Base-by-base conservation (phyloP, 1,284 basidiomycete species). In the Ganoderma meredithae region DNA sequence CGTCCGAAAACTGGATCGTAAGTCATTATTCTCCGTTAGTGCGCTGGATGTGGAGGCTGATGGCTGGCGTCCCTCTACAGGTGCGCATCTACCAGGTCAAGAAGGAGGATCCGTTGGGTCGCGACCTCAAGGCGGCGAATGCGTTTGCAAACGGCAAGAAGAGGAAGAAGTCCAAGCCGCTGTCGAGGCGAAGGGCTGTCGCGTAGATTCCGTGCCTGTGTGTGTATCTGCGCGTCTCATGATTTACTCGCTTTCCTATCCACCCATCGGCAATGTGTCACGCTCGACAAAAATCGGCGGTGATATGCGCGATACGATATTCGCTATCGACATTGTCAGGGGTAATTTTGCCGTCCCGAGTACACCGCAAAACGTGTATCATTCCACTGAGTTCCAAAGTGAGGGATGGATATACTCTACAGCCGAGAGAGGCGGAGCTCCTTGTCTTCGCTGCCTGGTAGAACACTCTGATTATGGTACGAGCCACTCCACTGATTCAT, bases 1-100 rank as follows among this genome's bases (percentile, higher is more conserved):
- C 96, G 1, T 95, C 95, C 10, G 96, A 98, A 83, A 98, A 98
- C 81, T 98, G 96, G 97, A 97, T 98, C 75, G 96, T 95, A 76
- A 80, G 91, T 81, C 63, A 53, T n/a, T 25, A 15, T 55, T 22
- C 60, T 19, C 6, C 7, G 33, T 39, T 36, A 12, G 19, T 13
- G 25, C n/a, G 39, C 3, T 31, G 19, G 53, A 9, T 31, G 43
- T n/a, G 25, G 49, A 31, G 17, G 47, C 65, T 72, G 15, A 69
- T 27, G 36, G 58, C 56, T 66, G 49, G 2, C 66, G 27, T 58
- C 61, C 17, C 64, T 41, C 17, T 63, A 41, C 74, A 93, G 90
- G 91, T 95, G 69, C 92, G 98, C 60, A 98, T 99, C 78, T 99
- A 96, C 79, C 85, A 95, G 78, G 98, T 99, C 64, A 97, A 96